Percentiles rank a stretch among this genome's conserved stretches.
phyloP scores from a whole-genome alignment of 805 yeast species.

The Blastobotrys americana region DNA sequence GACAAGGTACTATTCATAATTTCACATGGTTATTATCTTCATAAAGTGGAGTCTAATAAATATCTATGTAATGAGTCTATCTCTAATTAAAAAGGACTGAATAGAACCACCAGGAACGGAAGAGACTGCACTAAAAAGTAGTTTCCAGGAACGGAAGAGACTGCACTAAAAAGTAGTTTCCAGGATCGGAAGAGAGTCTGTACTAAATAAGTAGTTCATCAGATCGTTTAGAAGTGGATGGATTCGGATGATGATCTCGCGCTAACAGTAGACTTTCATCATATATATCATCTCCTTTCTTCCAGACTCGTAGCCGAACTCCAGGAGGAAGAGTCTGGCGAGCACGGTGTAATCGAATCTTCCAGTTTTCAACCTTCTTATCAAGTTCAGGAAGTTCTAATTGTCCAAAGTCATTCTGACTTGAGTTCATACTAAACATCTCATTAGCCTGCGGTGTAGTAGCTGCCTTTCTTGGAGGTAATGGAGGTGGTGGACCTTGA shows the following conservation, averaged over 20 bases:
- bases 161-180: too few species aligned
- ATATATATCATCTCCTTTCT: slow-evolving; percentile 36
- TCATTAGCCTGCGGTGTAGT: slow-evolving; percentile 26
- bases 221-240: too few species aligned
- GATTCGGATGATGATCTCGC: neutral
- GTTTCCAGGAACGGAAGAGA: too few species aligned
- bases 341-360: slow-evolving; percentile 41
- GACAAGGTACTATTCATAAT: too few species aligned
- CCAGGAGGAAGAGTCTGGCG: slow-evolving; percentile 35
- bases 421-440: slow-evolving; percentile 18
- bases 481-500: slow-evolving; percentile 2
- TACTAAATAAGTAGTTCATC: too few species aligned
- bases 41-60: too few species aligned
- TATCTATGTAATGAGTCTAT: too few species aligned
- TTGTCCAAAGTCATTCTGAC: slow-evolving; percentile 25
- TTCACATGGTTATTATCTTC: too few species aligned
- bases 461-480: slow-evolving; percentile 27
- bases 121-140: too few species aligned
- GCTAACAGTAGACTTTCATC: slow-evolving; percentile 21
- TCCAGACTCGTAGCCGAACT: slow-evolving; percentile 39
- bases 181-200: too few species aligned
- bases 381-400: slow-evolving; percentile 31
- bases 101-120: too few species aligned
- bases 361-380: slow-evolving; percentile 51
- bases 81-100: too few species aligned